Base-by-base conservation (phyloP, 208 protist genomes). In the Blastocrithidia nonstop region DNA sequence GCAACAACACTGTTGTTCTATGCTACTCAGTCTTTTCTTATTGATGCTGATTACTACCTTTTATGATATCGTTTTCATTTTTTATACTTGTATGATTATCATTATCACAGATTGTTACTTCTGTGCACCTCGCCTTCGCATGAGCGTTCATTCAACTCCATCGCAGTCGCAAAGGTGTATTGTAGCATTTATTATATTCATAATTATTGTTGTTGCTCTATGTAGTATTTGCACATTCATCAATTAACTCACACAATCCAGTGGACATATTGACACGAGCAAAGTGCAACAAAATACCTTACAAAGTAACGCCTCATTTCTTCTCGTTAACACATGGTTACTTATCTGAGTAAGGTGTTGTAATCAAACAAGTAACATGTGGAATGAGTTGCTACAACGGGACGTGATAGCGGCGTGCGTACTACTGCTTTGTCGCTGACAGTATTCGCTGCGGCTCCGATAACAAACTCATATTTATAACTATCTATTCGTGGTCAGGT, bases 341-440 rank as follows among this genome's bases (percentile, higher is more conserved):
- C 3, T 16, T 3, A 3, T 29, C n/a, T n/a, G 6, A 3, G 29
- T 0, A 28, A 37, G 32, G 37, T 7, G 4, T 45, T 26, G n/a
- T 57, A 11, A 16, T 33, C 24, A 11, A 13, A 22, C 20, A 72
- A 46, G 28, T 75, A 3, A 97, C 55, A 11, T 61, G 58, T 4
- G 95, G 72, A 42, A 73, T 54, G 7, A 98, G 72, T 17, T 85
- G 84, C 60, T 98, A 95, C 2, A 98, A 67, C 1, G 95, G 88
- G 61, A 84, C 79, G 8, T 59, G 32, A 27, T 82, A 66, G 5
- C 52, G 46, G 25, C 95, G 76, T 21, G 93, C 88, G 9, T 72
- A 84, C 27, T 88, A 66, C 79, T 99, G 96, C 50, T 96, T 83
- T 19, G 93, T 96, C n/a, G 97, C 96, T 17, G 96, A 98, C 26